Conservation (phyloP, 2,329 filamentous ascomycete species). For the Trichophyton mentagrophytes region DNA sequence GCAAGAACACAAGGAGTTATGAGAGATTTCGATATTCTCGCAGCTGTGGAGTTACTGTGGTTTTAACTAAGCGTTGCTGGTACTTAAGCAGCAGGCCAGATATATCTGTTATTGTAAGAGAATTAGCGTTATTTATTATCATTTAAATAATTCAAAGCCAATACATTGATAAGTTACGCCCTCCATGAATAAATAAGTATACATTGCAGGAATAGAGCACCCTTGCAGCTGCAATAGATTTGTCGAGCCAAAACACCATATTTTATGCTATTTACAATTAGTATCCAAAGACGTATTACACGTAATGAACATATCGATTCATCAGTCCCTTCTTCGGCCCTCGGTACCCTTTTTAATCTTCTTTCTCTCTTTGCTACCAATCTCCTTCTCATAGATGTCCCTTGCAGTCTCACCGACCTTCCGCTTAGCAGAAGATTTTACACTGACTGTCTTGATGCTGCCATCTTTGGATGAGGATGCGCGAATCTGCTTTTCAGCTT, state of each 20-base stretch:
- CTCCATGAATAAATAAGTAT: not conserved
- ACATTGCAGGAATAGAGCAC: too few species aligned
- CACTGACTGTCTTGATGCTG: slow-evolving; percentile 48
- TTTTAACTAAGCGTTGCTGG: not conserved
- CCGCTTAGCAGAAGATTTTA: slow-evolving; percentile 64
- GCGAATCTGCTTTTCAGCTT: slow-evolving; percentile 61
- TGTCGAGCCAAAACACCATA: not conserved
- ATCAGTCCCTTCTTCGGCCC: slow-evolving; percentile 22
- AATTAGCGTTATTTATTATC: not conserved
- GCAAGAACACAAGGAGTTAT: slow-evolving; percentile 34
- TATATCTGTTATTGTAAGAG: not conserved
- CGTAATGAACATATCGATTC: slow-evolving; percentile 1
- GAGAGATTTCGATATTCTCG: not conserved
- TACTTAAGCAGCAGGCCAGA: not conserved
- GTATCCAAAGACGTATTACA: not conserved
- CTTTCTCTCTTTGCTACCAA: slow-evolving; percentile 33
- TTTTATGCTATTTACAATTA: slow-evolving; percentile 2
- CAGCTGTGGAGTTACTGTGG: not conserved
- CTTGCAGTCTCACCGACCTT: slow-evolving; percentile 51
- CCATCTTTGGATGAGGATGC: slow-evolving; percentile 40
- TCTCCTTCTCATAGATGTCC: slow-evolving; percentile 35
- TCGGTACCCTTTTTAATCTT: slow-evolving; percentile 35
- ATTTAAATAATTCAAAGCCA: not conserved
- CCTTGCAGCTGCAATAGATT: not conserved
- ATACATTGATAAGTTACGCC: not conserved